Evolutionary conservation across 2,329 filamentous ascomycete genomes (phyloP).

Genomic region (Akanthomyces lecanii): DNA sequence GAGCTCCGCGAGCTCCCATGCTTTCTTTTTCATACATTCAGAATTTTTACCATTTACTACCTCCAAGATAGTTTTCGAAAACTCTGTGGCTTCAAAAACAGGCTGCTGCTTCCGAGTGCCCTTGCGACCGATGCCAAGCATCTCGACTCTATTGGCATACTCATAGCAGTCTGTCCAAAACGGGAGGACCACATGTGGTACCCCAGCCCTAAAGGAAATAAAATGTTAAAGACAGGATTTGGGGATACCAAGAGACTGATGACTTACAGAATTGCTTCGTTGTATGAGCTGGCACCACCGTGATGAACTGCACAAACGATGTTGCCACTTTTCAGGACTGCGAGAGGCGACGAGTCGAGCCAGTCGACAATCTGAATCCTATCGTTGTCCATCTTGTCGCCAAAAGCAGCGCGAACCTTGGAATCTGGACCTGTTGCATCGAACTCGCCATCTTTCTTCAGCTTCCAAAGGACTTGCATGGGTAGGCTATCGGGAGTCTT

Average conservation of each 20-base stretch:
- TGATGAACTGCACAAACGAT: slow-evolving; percentile 42
- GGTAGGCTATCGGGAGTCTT: not conserved
- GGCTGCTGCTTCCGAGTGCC: slow-evolving; percentile 24
- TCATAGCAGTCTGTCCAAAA: slow-evolving; percentile 45
- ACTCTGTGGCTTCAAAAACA: slow-evolving; percentile 23
- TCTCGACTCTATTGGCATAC: slow-evolving; percentile 40
- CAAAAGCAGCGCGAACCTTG: slow-evolving; percentile 23
- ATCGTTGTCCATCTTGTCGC: slow-evolving; percentile 25
- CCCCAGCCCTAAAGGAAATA: slow-evolving; percentile 32
- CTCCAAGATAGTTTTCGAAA: slow-evolving; percentile 19
- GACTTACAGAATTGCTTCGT: slow-evolving; percentile 35
- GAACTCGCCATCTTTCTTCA: slow-evolving; percentile 23
- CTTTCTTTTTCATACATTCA: slow-evolving; percentile 16
- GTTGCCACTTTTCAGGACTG: slow-evolving; percentile 34
- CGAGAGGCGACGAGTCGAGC: slow-evolving; percentile 35
- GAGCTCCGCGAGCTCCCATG: slow-evolving; percentile 11
- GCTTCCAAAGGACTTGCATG: slow-evolving; percentile 34
- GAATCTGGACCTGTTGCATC: slow-evolving; percentile 14
- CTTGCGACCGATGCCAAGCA: slow-evolving; percentile 37
- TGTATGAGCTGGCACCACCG: slow-evolving; percentile 43
- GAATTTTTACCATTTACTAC: slow-evolving; percentile 20
- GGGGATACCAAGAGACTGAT: not conserved
- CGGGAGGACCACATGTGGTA: slow-evolving; percentile 43
- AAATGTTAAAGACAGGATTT: not conserved
- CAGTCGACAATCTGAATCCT: slow-evolving; percentile 37